A percentile compares a stretch with the other conserved stretches of the same genome.
phyloP scores from a whole-genome alignment of 2,329 filamentous ascomycete genomes.

The Tolypocladium tundrense region DNA sequence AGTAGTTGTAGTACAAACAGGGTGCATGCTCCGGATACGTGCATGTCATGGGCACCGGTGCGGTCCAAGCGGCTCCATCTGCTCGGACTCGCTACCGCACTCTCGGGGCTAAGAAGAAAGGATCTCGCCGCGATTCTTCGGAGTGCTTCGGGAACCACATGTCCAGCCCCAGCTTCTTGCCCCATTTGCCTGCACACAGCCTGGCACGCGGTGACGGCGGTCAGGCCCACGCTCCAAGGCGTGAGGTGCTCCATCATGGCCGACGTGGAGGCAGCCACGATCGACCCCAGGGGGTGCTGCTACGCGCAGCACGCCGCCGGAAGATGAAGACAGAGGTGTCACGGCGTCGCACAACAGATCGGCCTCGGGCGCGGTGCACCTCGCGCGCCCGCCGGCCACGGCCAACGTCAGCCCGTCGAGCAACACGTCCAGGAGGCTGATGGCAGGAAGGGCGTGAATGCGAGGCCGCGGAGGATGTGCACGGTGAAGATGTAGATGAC shows the following conservation, averaged over 20 bases:
- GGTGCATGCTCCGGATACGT: background rate
- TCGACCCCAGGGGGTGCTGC: slow-evolving; percentile 15
- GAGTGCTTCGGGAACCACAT: slow-evolving; percentile 17
- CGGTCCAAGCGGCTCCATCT: background rate
- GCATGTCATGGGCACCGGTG: background rate
- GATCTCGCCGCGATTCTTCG: background rate
- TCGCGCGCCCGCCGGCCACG: slow-evolving; percentile 12
- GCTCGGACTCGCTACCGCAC: background rate
- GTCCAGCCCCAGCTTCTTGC: slow-evolving; percentile 19
- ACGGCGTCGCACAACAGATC: slow-evolving; percentile 22
- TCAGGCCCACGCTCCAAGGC: too few species aligned
- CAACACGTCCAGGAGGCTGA: slow-evolving; percentile 19
- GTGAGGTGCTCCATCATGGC: slow-evolving; percentile 21
- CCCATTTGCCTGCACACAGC: slow-evolving; percentile 10
- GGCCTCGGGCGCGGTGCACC: slow-evolving; percentile 15
- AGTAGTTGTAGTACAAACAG: too few species aligned
- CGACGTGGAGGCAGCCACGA: slow-evolving; percentile 17
- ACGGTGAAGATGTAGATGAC: slow-evolving; percentile 14
- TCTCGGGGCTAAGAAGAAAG: background rate
- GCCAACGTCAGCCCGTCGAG: slow-evolving; percentile 18
- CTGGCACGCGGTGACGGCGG: slow-evolving; percentile 4
- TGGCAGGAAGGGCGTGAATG: slow-evolving; percentile 12
- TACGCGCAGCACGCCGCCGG: slow-evolving; percentile 17
- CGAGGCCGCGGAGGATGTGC: slow-evolving; percentile 17
- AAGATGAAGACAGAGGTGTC: slow-evolving; percentile 23